These are phyloP conservation scores for Leucocoprinus birnbaumii DNA, from an alignment of 768 basidiomycete species.

Conservation along the genomic window DNA sequence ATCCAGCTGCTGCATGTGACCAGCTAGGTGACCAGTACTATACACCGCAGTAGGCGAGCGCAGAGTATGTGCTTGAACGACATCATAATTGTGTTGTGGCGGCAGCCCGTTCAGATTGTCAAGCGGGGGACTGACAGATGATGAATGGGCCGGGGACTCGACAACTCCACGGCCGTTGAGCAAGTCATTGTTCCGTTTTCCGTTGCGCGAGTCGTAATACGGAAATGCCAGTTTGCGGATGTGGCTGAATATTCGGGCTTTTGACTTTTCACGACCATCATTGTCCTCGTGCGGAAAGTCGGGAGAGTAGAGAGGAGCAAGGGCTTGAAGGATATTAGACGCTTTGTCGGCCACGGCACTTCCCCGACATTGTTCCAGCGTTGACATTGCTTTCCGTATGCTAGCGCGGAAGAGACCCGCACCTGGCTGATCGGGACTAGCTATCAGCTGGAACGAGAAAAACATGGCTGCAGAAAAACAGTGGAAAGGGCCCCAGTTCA, in stretches of 20 bases:
- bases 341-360: conserved; percentile 73
- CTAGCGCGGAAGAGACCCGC: conserved; percentile 74
- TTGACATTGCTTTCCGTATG: conserved; percentile 65
- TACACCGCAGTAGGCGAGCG: conserved; percentile 21
- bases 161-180: conserved; percentile 42
- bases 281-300: conserved; percentile 51
- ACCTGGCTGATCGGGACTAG: conserved; percentile 77
- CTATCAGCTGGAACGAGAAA: conserved; percentile 86
- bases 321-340: conserved; percentile 63
- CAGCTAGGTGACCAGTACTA: conserved; percentile 17
- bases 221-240: conserved; percentile 80
- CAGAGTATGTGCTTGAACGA: conserved; percentile 24
- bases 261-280: conserved; percentile 56
- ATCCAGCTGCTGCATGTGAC: conserved; percentile 17
- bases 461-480: conserved; percentile 88
- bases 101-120: conserved; percentile 31
- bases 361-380: conserved; percentile 64
- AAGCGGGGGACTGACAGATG: conserved; percentile 56
- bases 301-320: conserved; percentile 70
- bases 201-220: conserved; percentile 67
- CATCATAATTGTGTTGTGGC: conserved; percentile 33
- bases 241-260: conserved; percentile 56
- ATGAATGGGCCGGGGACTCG: conserved; percentile 57
- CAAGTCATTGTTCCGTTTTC: conserved; percentile 46
- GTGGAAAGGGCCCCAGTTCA: conserved; percentile 83